Conservation (phyloP, 176 grass and related monocot genomes). For the Ensete ventricosum region DNA sequence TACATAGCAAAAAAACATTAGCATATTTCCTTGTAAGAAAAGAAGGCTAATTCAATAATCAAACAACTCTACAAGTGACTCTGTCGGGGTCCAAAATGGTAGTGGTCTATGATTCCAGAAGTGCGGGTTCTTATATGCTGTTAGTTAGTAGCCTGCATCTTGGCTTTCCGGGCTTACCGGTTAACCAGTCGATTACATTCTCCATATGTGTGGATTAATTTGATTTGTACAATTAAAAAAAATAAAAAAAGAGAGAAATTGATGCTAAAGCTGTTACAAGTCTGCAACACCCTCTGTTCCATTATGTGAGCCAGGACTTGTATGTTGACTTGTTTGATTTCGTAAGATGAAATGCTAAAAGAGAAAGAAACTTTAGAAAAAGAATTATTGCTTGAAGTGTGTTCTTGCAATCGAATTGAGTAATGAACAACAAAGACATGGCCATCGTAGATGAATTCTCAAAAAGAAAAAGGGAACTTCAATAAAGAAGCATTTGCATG, state of each 20-base stretch:
- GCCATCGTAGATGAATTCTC: background rate
- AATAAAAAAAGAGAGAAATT: background rate
- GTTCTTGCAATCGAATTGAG: background rate
- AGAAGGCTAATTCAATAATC: too few relatives aligned
- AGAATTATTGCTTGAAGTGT: background rate
- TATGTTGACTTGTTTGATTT: background rate
- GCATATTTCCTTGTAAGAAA: too few relatives aligned
- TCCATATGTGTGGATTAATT: background rate
- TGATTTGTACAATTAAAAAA: background rate
- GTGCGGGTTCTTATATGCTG: too few relatives aligned
- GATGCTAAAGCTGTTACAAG: background rate
- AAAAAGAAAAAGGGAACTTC: background rate
- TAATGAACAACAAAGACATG: background rate
- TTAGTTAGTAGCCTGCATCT: background rate
- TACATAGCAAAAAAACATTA: too few relatives aligned
- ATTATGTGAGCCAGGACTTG: background rate
- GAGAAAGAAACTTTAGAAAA: background rate
- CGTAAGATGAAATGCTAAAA: background rate
- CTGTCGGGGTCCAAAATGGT: too few relatives aligned
- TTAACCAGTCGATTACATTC: background rate
- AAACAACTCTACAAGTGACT: too few relatives aligned
- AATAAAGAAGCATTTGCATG: background rate
- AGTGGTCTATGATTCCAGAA: too few relatives aligned
- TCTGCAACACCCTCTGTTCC: background rate
- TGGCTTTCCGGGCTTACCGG: background rate